Base-by-base conservation (phyloP, 1,139 yeast species). In the Hanseniaspora sp. region DNA sequence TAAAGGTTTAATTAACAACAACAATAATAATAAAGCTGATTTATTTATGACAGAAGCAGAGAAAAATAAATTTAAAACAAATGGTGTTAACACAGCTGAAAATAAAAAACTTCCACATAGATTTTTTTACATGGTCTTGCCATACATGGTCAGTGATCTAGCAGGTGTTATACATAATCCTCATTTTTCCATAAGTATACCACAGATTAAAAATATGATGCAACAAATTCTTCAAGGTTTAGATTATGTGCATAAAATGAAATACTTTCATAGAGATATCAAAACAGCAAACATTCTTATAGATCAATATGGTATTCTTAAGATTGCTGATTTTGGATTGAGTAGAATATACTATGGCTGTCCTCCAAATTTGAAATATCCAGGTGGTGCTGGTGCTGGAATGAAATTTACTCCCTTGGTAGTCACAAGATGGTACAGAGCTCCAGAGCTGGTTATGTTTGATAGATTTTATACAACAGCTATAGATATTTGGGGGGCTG, bases 351-450 rank as follows among this genome's bases (percentile, higher is more conserved):
- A 83, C 64, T 81, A 80, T 58, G 97, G 95, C 0, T 68, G 73
- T 0, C 74, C 78, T 0, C 94, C 95, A 0, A 72, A 71, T n/a
- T 60, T 71, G 1, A 77, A 76, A 2, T 65, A 60, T 8, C 70
- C 73, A 1, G 87, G 87, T 29, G 95, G 95, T 1, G 94, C 95
- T 0, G 68, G 67, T 1, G 69, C 71, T 1, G 79, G 78, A 31
- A 74, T 82, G 23, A 78, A 78, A 48, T 88, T 92, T 64, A 94
- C 99, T 0, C 90, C 87, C 4, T 76, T 88, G 58, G 98, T 92
- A 3, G 97, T 92, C 29, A 92, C 98, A 0, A 72, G 98, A 61
- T 92, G 98, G 98, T 92, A 94, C 68, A 74, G 99, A 56, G 95
- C 98, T 0, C 98, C 97, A 0, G 96, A 92, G 67, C 74, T 92